Conservation (phyloP, 1,284 basidiomycete genomes). For the Malassezia japonica region DNA sequence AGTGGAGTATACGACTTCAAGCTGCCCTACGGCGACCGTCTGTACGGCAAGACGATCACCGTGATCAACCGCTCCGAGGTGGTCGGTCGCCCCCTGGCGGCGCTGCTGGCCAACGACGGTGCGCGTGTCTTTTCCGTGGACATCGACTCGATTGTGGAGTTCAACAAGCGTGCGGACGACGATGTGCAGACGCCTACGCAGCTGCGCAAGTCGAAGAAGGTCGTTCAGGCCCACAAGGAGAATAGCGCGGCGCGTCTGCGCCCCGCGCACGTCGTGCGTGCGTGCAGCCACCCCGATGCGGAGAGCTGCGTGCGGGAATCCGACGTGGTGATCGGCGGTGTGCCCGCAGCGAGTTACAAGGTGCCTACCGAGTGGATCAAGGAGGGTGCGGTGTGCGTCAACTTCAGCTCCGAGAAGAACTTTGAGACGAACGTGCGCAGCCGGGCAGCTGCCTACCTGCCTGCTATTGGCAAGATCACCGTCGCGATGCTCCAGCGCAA, state of each 20-base stretch:
- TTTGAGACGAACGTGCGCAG: constrained; percentile 86
- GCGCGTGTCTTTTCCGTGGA: constrained; percentile 89
- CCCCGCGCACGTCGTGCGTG: constrained; percentile 65
- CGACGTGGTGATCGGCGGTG: constrained; percentile 41
- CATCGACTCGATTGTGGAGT: constrained; percentile 75
- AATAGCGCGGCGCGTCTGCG: constrained; percentile 37
- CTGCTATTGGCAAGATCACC: constrained; percentile 90
- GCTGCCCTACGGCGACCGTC: constrained; percentile 83
- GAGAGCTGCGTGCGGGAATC: constrained; percentile 36
- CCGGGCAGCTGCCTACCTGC: constrained; percentile 54
- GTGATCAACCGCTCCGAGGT: constrained; percentile 97
- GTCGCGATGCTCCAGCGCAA: constrained; percentile 93
- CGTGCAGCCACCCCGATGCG: constrained; percentile 20
- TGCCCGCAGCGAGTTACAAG: constrained; percentile 66
- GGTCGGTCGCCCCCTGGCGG: constrained; percentile 86
- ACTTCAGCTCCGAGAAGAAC: constrained; percentile 91
- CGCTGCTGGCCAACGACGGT: constrained; percentile 86
- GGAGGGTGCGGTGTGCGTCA: constrained; percentile 83
- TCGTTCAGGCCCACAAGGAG: constrained; percentile 56
- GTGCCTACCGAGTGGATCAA: constrained; percentile 78
- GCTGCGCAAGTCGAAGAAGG: constrained; percentile 29
- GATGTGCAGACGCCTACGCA: constrained; percentile 4
- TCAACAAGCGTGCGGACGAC: constrained; percentile 41
- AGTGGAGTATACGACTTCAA: constrained; percentile 85
- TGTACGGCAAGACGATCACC: constrained; percentile 83